phyloP scores from a whole-genome alignment of 2,329 filamentous ascomycete species.

The Sporothrix dimorphospora region DNA sequence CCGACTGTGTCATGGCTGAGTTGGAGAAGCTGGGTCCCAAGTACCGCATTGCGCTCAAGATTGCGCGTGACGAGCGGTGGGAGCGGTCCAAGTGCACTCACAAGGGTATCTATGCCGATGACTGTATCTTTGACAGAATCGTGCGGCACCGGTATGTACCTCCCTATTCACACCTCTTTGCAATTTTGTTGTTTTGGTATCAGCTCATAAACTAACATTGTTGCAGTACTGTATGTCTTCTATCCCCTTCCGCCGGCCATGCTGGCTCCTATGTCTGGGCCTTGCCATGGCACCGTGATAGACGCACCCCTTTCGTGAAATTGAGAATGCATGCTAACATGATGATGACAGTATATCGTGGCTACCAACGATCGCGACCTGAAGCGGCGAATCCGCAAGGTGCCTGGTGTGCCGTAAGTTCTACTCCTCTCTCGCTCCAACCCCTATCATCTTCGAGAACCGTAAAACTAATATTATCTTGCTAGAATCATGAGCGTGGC shows the following conservation, averaged over 20 bases:
- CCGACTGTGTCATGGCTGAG: slow-evolving; percentile 74
- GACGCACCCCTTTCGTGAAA: too few relatives aligned
- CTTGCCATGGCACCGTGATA: not conserved
- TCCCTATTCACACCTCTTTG: slow-evolving; percentile 49
- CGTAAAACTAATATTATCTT: not conserved
- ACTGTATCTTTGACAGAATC: slow-evolving; percentile 78
- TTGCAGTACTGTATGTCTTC: slow-evolving; percentile 25
- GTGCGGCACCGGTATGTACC: slow-evolving; percentile 59
- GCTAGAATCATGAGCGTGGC: slow-evolving; percentile 72
- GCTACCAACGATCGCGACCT: slow-evolving; percentile 72
- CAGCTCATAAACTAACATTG: slow-evolving; percentile 46
- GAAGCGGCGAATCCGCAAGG: slow-evolving; percentile 81
- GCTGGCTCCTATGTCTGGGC: too few relatives aligned
- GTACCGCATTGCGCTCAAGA: slow-evolving; percentile 82
- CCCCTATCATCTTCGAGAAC: too few relatives aligned
- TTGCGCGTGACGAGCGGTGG: slow-evolving; percentile 89
- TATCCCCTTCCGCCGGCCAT: too few relatives aligned
- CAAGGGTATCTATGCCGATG: slow-evolving; percentile 81
- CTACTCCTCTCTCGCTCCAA: too few relatives aligned
- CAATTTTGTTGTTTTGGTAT: not conserved
- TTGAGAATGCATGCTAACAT: not conserved
- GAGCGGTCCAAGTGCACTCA: slow-evolving; percentile 86
- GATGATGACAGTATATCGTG: slow-evolving; percentile 32
- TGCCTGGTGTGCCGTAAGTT: slow-evolving; percentile 60
- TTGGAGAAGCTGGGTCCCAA: slow-evolving; percentile 87